phyloP scores from a whole-genome alignment of 176 grass and related monocot genomes.

The Luzula sylvatica region DNA sequence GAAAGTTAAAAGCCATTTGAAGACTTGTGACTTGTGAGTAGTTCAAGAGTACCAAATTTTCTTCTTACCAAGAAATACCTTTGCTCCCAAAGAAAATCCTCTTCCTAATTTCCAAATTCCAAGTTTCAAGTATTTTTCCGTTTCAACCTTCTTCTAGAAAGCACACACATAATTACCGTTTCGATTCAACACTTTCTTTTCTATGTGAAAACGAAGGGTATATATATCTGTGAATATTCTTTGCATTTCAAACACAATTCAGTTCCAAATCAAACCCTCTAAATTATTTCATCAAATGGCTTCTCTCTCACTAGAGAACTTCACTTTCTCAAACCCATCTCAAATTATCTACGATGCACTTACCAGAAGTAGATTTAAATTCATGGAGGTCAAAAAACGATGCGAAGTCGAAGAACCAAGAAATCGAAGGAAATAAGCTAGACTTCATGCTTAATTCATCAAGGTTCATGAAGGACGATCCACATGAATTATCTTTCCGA shows the following conservation, averaged over 20 bases:
- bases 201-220: neutral
- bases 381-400: slow-evolving; percentile 12
- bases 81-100: no score
- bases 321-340: slow-evolving; percentile 20
- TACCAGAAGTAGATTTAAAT: slow-evolving; percentile 5
- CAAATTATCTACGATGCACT: neutral
- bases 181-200: no score
- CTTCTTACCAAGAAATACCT: no score
- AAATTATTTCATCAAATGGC: slow-evolving; percentile 3
- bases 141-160: no score
- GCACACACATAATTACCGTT: no score
- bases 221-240: neutral
- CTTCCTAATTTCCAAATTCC: no score
- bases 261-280: neutral
- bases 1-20: no score
- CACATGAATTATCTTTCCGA: slow-evolving; percentile 29
- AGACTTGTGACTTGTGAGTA: no score
- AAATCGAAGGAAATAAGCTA: neutral
- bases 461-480: slow-evolving; percentile 12
- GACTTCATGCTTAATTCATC: neutral
- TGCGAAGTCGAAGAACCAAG: slow-evolving; percentile 20
- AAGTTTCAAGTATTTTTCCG: no score
- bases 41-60: no score
- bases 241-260: neutral
- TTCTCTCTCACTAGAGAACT: slow-evolving; percentile 8